phyloP scores from a whole-genome alignment of 2,329 filamentous ascomycete genomes.

The Escovopsis sp. region DNA sequence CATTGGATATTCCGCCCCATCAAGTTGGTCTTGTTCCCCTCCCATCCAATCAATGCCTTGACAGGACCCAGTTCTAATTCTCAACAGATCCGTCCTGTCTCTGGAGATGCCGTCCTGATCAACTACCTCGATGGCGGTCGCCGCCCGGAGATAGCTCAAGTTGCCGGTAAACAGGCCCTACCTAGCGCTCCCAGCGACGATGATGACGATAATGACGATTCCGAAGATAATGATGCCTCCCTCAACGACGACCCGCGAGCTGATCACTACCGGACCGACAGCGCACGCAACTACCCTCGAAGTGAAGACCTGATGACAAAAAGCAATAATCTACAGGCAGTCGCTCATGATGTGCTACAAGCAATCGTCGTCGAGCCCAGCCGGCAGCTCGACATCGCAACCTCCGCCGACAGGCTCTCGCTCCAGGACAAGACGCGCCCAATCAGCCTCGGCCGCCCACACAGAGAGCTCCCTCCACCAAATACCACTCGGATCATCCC shows the following conservation, averaged over 20 bases:
- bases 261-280: neutral
- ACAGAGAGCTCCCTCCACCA: conserved; percentile 2
- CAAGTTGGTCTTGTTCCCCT: conserved; percentile 21
- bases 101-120: conserved; percentile 55
- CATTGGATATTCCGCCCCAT: conserved; percentile 21
- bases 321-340: conserved; percentile 15
- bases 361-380: conserved; percentile 10
- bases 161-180: conserved; percentile 39
- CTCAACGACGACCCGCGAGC: neutral
- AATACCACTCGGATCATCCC: conserved; percentile 2
- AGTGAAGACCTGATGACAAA: conserved; percentile 4
- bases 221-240: conserved; percentile 9
- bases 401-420: conserved; percentile 18
- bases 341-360: conserved; percentile 20
- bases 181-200: conserved; percentile 29
- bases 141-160: conserved; percentile 47
- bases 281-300: neutral
- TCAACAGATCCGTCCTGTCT: conserved; percentile 39
- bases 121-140: conserved; percentile 47
- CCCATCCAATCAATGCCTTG: conserved; percentile 23
- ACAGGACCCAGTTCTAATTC: conserved; percentile 28
- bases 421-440: conserved; percentile 18
- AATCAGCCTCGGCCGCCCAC: conserved; percentile 4
- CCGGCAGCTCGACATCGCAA: conserved; percentile 14
- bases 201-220: conserved; percentile 20